Percentiles rank a stretch among this genome's conserved stretches.
Conservation (phyloP, 352 stramenopile species). For the Globisporangium nagaii region DNA sequence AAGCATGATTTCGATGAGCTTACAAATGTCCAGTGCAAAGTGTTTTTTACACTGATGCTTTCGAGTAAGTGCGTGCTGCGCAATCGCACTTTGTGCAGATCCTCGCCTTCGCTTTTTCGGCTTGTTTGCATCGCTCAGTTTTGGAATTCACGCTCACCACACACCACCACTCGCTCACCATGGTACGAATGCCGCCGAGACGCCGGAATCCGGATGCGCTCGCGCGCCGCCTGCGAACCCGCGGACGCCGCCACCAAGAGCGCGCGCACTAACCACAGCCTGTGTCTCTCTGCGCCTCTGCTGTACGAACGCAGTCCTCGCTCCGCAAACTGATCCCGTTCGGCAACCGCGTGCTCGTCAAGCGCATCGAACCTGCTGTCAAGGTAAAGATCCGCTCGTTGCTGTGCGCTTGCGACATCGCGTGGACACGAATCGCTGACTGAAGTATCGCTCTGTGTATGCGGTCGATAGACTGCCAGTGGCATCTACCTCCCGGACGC, state of each 20-base stretch:
- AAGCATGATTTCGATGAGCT: too few species aligned
- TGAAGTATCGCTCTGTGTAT: neutral
- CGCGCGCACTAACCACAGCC: neutral
- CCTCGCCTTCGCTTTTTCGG: neutral
- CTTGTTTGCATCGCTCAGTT: slow-evolving; percentile 5
- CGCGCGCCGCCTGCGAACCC: too few species aligned
- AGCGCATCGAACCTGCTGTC: slow-evolving; percentile 87
- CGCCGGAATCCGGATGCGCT: too few species aligned
- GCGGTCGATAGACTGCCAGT: slow-evolving; percentile 65
- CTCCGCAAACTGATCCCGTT: slow-evolving; percentile 91
- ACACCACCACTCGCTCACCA: slow-evolving; percentile 3
- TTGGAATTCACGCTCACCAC: slow-evolving; percentile 13
- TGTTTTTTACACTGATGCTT: neutral
- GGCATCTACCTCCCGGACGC: slow-evolving; percentile 94
- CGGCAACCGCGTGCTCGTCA: slow-evolving; percentile 93
- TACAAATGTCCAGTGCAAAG: neutral
- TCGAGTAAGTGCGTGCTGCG: too few species aligned
- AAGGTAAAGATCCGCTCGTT: slow-evolving; percentile 28
- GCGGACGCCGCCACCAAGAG: neutral
- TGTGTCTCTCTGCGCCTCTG: neutral
- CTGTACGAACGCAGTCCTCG: slow-evolving; percentile 17
- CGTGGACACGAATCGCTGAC: neutral
- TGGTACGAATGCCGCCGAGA: slow-evolving; percentile 2
- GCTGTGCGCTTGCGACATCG: too few species aligned
- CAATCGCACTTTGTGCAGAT: too few species aligned